These are phyloP conservation scores for Xerocomellus intermedius DNA, from an alignment of 768 basidiomycete species.

Conservation along the genomic window DNA sequence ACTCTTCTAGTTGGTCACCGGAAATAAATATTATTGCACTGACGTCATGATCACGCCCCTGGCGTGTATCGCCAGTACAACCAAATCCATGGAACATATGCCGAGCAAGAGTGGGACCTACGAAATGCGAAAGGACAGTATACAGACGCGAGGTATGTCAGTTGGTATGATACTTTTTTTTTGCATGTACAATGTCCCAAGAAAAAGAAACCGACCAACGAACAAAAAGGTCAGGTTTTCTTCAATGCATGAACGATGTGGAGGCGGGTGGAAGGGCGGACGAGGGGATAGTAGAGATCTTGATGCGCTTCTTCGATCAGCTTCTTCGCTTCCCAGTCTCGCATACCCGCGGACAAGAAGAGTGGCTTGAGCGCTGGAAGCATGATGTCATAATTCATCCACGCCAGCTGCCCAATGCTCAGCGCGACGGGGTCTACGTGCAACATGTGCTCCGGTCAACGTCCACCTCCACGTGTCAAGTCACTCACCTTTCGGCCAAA, in stretches of 20 bases:
- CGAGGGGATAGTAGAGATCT: constrained; percentile 61
- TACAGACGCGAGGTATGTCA: constrained; percentile 13
- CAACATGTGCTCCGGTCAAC: constrained; percentile 10
- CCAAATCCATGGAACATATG: constrained; percentile 5
- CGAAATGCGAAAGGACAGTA: constrained; percentile 66
- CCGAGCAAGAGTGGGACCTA: constrained; percentile 25
- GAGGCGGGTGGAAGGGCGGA: constrained; percentile 48
- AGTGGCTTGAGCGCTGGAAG: constrained; percentile 62
- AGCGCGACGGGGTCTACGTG: constrained; percentile 52
- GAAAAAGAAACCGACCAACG: constrained; percentile 3
- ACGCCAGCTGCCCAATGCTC: constrained; percentile 67
- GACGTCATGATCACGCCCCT: constrained; percentile 4
- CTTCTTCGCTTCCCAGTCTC: constrained; percentile 51
- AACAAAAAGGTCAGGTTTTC: constrained; percentile 15
- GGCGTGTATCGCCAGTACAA: neutral
- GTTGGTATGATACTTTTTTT: constrained; percentile 30
- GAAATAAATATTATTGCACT: constrained; percentile 15
- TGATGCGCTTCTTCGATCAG: constrained; percentile 62
- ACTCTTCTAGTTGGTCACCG: neutral
- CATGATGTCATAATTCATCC: constrained; percentile 70
- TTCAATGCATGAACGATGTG: constrained; percentile 58
- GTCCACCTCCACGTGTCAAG: constrained; percentile 5
- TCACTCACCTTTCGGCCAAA: constrained; percentile 58
- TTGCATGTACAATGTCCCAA: constrained; percentile 22
- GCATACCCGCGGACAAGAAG: constrained; percentile 51